These are phyloP conservation scores for Grigorovia transvaalensis DNA, from an alignment of 805 yeast genomes.

Conservation along the genomic window DNA sequence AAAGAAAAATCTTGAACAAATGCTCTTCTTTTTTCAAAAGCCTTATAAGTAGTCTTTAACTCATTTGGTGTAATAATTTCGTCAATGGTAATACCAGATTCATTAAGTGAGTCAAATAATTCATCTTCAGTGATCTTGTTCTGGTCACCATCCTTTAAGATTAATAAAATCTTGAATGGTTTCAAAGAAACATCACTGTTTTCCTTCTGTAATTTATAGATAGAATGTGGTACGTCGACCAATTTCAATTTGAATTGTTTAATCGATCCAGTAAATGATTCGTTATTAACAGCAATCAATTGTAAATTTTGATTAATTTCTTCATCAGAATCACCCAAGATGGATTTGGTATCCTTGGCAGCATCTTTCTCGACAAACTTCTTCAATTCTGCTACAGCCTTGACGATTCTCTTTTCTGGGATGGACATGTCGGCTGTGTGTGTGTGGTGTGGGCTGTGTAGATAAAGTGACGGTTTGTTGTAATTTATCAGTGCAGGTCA, in stretches of 20 bases:
- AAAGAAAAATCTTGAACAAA: slow-evolving; percentile 58
- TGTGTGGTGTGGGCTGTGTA: background rate
- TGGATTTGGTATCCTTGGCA: slow-evolving; percentile 7
- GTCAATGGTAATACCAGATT: slow-evolving; percentile 23
- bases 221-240: slow-evolving; percentile 31
- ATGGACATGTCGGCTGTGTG: background rate
- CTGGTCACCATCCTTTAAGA: slow-evolving; percentile 33
- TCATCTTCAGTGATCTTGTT: slow-evolving; percentile 30
- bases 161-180: slow-evolving; percentile 31
- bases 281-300: slow-evolving; percentile 55
- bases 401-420: slow-evolving; percentile 28
- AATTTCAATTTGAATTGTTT: slow-evolving; percentile 50
- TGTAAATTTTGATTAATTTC: slow-evolving; percentile 38
- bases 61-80: slow-evolving; percentile 62
- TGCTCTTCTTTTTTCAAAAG: slow-evolving; percentile 80
- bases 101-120: slow-evolving; percentile 61
- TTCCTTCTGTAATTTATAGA: slow-evolving; percentile 23
- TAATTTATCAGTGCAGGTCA: background rate
- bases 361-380: slow-evolving; percentile 40
- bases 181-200: slow-evolving; percentile 23
- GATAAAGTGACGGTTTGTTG: background rate
- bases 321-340: slow-evolving; percentile 49
- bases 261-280: slow-evolving; percentile 42
- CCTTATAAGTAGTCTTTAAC: slow-evolving; percentile 74
- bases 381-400: slow-evolving; percentile 56